A percentile compares a stretch with the other conserved stretches of the same genome.
Evolutionary conservation across 1,139 yeast species (phyloP).

Genomic region (Nakaseomyces kungkrabaensis): DNA sequence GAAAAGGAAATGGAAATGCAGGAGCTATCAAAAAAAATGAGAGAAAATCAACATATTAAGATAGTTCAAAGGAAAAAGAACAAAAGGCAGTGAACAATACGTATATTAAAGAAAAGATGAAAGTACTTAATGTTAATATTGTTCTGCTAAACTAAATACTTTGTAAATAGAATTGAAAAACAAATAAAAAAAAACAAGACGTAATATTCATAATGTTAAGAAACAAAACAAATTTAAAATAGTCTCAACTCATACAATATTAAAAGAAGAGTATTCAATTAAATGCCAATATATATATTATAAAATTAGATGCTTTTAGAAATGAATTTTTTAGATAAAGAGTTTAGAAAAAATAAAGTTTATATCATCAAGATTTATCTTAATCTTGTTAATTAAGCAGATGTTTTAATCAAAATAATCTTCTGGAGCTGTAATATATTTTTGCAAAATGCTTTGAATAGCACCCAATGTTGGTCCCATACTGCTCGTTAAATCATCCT

Average conservation of each 20-base stretch:
- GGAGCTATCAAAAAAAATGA: slow-evolving; percentile 27
- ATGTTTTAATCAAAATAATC: slow-evolving; percentile 6
- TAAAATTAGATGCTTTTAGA: too few relatives aligned
- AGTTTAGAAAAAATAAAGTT: too few relatives aligned
- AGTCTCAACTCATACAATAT: too few relatives aligned
- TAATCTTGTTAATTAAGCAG: too few relatives aligned
- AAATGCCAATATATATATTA: too few relatives aligned
- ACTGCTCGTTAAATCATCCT: slow-evolving; percentile 32
- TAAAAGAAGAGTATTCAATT: too few relatives aligned
- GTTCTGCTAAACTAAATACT: neutral
- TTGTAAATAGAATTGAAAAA: slow-evolving; percentile 5
- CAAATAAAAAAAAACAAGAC: neutral
- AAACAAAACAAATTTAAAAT: too few relatives aligned
- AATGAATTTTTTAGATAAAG: too few relatives aligned
- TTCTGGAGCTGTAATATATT: slow-evolving; percentile 31
- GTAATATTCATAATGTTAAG: too few relatives aligned
- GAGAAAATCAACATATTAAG: slow-evolving; percentile 27
- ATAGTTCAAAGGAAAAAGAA: slow-evolving; percentile 27
- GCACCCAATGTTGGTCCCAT: slow-evolving; percentile 37
- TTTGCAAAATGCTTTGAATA: slow-evolving; percentile 32
- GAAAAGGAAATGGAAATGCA: slow-evolving; percentile 28
- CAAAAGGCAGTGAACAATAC: neutral
- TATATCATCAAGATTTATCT: too few relatives aligned
- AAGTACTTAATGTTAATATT: too few relatives aligned
- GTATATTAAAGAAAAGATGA: too few relatives aligned